Conservation (phyloP, 805 yeast genomes). For the Candida lessepsii region DNA sequence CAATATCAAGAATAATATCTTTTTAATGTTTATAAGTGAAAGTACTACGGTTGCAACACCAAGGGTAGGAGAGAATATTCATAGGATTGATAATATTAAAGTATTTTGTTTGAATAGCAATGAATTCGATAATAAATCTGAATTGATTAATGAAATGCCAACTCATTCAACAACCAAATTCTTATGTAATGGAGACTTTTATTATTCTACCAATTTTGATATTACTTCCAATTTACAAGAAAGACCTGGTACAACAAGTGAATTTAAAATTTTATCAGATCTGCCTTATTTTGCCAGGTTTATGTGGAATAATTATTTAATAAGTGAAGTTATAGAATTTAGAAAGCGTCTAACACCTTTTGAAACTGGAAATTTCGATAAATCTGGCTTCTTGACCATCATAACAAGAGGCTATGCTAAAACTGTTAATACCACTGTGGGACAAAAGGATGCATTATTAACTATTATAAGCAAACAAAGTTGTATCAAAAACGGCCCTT, state of each 20-base stretch:
- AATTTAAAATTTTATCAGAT: slow-evolving; percentile 30
- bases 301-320: slow-evolving; percentile 53
- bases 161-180: slow-evolving; percentile 49
- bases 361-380: slow-evolving; percentile 45
- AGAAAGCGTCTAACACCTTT: slow-evolving; percentile 39
- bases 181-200: slow-evolving; percentile 83
- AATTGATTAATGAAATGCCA: slow-evolving; percentile 29
- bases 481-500: slow-evolving; percentile 45
- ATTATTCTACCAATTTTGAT: slow-evolving; percentile 89
- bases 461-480: slow-evolving; percentile 54
- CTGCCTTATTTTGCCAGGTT: slow-evolving; percentile 44
- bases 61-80: slow-evolving; percentile 51
- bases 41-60: slow-evolving; percentile 59
- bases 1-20: slow-evolving; percentile 51
- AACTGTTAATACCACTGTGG: slow-evolving; percentile 35
- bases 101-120: slow-evolving; percentile 63
- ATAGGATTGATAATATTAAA: slow-evolving; percentile 56
- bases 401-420: slow-evolving; percentile 54
- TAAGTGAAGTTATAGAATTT: slow-evolving; percentile 45
- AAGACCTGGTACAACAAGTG: slow-evolving; percentile 35
- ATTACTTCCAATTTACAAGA: slow-evolving; percentile 79
- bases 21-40: slow-evolving; percentile 57
- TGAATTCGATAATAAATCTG: slow-evolving; percentile 44
- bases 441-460: slow-evolving; percentile 37
- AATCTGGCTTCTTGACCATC: slow-evolving; percentile 46